phyloP scores from a whole-genome alignment of 225 moss, liverwort and hornwort species.

The Asterella californica region DNA sequence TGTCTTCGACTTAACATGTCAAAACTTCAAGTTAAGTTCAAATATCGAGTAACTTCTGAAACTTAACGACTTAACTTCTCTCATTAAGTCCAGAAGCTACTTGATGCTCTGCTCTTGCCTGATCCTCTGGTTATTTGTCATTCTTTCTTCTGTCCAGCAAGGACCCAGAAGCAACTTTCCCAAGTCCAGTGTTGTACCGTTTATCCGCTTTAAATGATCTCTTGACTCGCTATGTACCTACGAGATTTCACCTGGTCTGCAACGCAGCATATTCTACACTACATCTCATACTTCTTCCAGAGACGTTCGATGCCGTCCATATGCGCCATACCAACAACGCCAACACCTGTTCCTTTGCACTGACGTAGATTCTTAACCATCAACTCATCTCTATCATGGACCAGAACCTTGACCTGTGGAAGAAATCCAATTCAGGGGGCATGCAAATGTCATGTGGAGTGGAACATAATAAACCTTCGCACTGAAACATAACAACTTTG shows the following conservation, averaged over 20 bases:
- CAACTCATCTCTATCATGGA: conserved; percentile 87
- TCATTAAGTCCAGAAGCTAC: not conserved
- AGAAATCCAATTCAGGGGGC: not conserved
- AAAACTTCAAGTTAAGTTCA: too few relatives aligned
- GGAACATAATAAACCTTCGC: too few relatives aligned
- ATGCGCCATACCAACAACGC: conserved; percentile 98
- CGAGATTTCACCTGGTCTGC: not conserved
- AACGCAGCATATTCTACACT: conserved; percentile 11
- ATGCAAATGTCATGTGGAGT: not conserved
- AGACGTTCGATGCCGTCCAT: conserved; percentile 97
- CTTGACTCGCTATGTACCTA: not conserved
- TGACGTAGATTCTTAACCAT: conserved; percentile 75
- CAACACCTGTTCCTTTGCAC: conserved; percentile 86
- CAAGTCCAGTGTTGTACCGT: not conserved
- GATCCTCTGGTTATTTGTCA: too few relatives aligned
- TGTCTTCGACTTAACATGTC: too few relatives aligned
- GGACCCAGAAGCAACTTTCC: not conserved
- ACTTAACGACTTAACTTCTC: too few relatives aligned
- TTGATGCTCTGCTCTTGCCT: not conserved
- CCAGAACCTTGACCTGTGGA: conserved; percentile 83
- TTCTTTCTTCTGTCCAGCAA: not conserved
- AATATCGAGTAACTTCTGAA: too few relatives aligned
- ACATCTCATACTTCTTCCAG: conserved; percentile 71
- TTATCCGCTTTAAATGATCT: not conserved
- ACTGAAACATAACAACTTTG: not conserved